Conservation (phyloP, 2,329 filamentous ascomycete species). For the Cercospora berteroae region DNA sequence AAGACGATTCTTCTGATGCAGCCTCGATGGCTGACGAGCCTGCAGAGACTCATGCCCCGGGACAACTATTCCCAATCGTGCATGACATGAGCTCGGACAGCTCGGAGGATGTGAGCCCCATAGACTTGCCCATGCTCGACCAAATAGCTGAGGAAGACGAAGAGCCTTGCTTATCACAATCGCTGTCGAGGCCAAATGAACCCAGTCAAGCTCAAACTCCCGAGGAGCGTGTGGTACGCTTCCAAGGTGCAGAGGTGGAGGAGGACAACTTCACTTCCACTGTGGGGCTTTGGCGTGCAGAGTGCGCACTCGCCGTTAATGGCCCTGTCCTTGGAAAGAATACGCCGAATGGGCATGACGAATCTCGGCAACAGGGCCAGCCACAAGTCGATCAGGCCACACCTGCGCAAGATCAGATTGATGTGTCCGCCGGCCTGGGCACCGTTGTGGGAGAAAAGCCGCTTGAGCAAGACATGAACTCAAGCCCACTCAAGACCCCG, state of each 20-base stretch:
- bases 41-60: not conserved
- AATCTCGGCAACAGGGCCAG: not conserved
- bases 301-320: not conserved
- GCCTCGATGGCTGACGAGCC: not conserved
- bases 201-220: not conserved
- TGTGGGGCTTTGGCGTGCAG: not conserved
- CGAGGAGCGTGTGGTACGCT: not conserved
- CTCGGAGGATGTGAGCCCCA: not conserved
- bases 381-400: not conserved
- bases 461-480: not conserved
- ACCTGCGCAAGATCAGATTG: not conserved
- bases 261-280: not conserved
- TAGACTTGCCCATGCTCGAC: not conserved
- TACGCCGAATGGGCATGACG: no score
- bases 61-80: not conserved
- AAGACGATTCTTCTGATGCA: not conserved
- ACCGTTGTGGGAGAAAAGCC: no score
- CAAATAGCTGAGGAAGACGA: not conserved
- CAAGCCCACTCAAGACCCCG: not conserved
- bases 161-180: not conserved
- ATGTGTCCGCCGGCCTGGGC: no score
- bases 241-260: not conserved
- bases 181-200: not conserved
- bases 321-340: not conserved
- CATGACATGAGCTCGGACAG: not conserved